Evolutionary conservation across 108 stramenopile species (phyloP), one percentile per base, ranked within the genome.

Genomic region (Pinguiococcus pyrenoidosus): DNA sequence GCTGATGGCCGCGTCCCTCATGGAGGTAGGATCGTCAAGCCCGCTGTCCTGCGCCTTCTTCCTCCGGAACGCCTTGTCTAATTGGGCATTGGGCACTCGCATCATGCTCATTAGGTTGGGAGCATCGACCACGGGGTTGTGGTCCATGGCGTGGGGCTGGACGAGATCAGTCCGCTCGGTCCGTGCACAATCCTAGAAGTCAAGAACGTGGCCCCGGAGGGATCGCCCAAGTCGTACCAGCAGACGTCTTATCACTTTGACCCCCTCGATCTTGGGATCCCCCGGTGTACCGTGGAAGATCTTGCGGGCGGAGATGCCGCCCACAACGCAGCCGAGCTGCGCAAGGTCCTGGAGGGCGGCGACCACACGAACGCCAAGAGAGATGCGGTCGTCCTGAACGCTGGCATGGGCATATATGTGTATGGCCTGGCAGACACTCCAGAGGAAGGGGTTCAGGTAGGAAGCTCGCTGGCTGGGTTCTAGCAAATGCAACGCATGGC

Each of bases 131-230:
- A 93, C 65, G 96, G 86, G 10, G 82, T 93, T 10, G 83, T 98
- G 16, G 85, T 98, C 42, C 92, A 98, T 71, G 92, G 96, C 5
- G 78, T 76, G 7, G 92, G 92, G 0, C 72, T 98, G 56, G 96
- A 98, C 72, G 96, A 98, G 69, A 91, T 98, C 35, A 81, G 82
- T 55, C 91, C 96, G 6, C 41, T 98, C 37, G 96, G 92, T 17
- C 85, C 87, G 24, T 85, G 86, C 3, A 79, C 74, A 25, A 76
- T 92, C 51, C 49, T 92, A 13, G 91, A 92, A 73, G 72, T 85
- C 23, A 34, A 14, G 32, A 64, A 59, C 55, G 20, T 37, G 32
- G 64, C 70, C 16, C 40, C 46, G 20, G 37, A 12, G 17, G 87
- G 85, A 9, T 72, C 76, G 33, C 52, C 74, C 17, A 76, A 71